Evolutionary conservation across 805 yeast genomes (phyloP), one percentile per base, ranked within the genome.

Genomic region (Maudiozyma bulderi): DNA sequence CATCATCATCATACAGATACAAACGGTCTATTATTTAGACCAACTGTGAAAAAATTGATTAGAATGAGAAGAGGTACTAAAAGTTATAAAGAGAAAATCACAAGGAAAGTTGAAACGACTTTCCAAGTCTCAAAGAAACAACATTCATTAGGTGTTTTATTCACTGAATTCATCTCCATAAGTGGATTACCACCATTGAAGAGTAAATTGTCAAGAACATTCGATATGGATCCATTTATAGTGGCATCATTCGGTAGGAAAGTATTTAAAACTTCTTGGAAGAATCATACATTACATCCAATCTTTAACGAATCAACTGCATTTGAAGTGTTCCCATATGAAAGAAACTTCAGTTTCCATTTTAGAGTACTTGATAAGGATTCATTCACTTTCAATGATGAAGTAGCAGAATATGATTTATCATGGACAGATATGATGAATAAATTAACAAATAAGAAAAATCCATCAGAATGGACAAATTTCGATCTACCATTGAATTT

Each of bases 171-270:
- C 20, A 75, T 79, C 3, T 77, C 84, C 1, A 88, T 91, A 8
- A 69, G 78, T 2, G 88, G 83, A 50, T 70, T 91, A 37, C 99
- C 99, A 1, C 86, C 95, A 0, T 73, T 82, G 47, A 75, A 76
- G 40, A 82, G 84, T 54, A 64, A 60, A 45, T 69, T 86, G 13
- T 71, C 89, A 8, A 82, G 90, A 1, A 51, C 46, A 15, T 91
- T 85, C 60, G 96, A 89, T 65, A 87, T 93, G 95, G 99, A 93
- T 61, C 98, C 98, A 2, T 93, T 91, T 68, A 91, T 91, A 3
- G 88, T 91, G 15, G 82, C 88, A 1, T 82, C 96, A 0, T 88
- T 91, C 64, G 96, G 96, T 8, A 82, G 85, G 57, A 84, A 84
- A 55, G 88, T 91, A 0, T 91, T 79, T 64, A 77, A 95, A 55